Base-by-base conservation (phyloP, 176 grass and related monocot genomes). In the Oryza australiensis region DNA sequence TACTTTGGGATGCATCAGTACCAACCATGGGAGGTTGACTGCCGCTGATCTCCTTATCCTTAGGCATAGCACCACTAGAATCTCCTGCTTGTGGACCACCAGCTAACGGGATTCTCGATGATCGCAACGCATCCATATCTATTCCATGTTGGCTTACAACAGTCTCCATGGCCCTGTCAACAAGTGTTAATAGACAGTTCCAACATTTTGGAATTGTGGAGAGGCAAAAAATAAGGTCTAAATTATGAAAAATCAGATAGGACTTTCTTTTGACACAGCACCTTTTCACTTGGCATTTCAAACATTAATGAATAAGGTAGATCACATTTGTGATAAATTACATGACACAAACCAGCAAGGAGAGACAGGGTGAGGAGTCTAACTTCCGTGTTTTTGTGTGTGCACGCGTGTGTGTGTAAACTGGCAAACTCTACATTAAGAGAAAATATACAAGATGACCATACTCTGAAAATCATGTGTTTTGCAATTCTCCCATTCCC, bases 111-210 rank as follows among this genome's bases (percentile, higher is more conserved):
- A 94, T 82, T 53, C 86, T 87, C 3, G 87, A 91, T 67, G 93
- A 92, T 37, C 84, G 88, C 78, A 99, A 69, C 43, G 87, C 85
- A 42, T 99, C 88, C 87, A 99, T 95, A 86, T 99, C 91, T 76
- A 99, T 88, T 84, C 91, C 89, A 80, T 99, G 87, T 87, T 99
- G 96, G 74, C 79, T 95, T 84, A 99, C 89, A 73, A 99, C 96
- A 83, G 87, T 99, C 85, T 99, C 96, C 89, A 99, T 93, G 43
- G 96, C 96, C 87, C 96, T 99, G 87, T 55, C 8, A 3, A 42
- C 6, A 82, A 65, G 77, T 64, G 28, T 77, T 66, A 38, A 38
- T 68, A 72, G 66, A 81, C 67, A 74, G 32, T 57, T 71, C 7
- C 5, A 26, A 33, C 34, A 64, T 65, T 26, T 73, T 78, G 13